These are phyloP conservation scores for Neurospora pannonica DNA, from an alignment of 495 filamentous ascomycete species.

Conservation along the genomic window DNA sequence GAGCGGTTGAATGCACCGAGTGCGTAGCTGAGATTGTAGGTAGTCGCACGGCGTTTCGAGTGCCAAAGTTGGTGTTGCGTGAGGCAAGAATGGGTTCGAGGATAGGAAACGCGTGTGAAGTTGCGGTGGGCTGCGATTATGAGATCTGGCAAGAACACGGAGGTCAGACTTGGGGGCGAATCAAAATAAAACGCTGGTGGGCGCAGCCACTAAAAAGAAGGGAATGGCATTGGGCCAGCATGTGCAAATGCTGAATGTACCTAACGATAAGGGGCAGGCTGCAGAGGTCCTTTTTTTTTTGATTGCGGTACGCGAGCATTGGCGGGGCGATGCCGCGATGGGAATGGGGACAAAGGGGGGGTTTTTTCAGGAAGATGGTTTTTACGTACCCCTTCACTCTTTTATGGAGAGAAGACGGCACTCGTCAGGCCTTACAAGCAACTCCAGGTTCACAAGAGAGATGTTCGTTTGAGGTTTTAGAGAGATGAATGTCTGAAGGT, in stretches of 20 bases:
- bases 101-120: background rate
- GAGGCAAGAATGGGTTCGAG: background rate
- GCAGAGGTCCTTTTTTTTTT: background rate
- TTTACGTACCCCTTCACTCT: background rate
- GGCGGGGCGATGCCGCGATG: background rate
- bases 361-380: background rate
- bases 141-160: conserved; percentile 23
- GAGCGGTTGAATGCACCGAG: background rate
- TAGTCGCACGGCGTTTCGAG: background rate
- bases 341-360: background rate
- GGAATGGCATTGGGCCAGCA: background rate
- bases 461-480: background rate
- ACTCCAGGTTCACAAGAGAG: background rate
- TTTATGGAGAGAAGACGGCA: background rate
- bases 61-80: background rate
- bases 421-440: background rate
- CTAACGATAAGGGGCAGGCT: background rate
- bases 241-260: background rate
- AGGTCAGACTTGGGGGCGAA: conserved; percentile 11
- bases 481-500: background rate
- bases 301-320: background rate
- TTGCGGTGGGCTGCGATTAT: background rate
- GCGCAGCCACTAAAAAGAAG: background rate
- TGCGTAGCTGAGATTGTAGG: background rate
- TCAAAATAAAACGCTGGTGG: conserved; percentile 13